phyloP scores from a whole-genome alignment of 176 grass and related monocot genomes.

The Phoenix roebelenii region DNA sequence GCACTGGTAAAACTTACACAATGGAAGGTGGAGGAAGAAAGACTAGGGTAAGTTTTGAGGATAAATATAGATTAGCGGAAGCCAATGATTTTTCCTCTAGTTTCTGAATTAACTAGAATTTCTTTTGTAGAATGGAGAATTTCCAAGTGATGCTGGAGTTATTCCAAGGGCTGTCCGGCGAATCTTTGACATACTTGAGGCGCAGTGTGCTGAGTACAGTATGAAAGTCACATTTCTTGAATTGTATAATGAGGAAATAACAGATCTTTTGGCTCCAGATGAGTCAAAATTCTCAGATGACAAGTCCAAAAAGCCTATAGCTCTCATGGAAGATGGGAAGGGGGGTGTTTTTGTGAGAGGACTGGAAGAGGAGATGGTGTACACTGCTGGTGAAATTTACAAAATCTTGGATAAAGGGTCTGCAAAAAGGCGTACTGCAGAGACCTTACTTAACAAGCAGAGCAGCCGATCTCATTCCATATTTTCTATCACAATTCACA shows the following conservation, averaged over 20 bases:
- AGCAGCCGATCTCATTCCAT: conserved; percentile 98
- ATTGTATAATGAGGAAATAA: conserved; percentile 98
- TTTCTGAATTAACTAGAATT: background rate
- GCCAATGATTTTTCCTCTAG: background rate
- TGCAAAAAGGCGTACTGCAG: conserved; percentile 92
- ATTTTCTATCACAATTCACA: conserved; percentile 99
- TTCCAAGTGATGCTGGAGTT: conserved; percentile 90
- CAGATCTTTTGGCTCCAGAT: conserved; percentile 74
- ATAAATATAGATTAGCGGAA: no score
- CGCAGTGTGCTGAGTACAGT: conserved; percentile 87
- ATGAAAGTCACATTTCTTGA: conserved; percentile 99
- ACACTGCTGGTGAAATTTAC: conserved; percentile 87
- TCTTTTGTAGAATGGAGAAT: conserved; percentile 65
- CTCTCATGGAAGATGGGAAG: conserved; percentile 99
- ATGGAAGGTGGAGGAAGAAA: conserved; percentile 99
- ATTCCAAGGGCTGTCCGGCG: conserved; percentile 87
- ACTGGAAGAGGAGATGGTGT: conserved; percentile 94
- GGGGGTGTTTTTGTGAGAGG: conserved; percentile 96
- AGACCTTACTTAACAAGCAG: conserved; percentile 98
- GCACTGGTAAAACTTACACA: conserved; percentile 95
- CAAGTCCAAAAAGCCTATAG: conserved; percentile 94
- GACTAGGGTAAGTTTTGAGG: conserved; percentile 38
- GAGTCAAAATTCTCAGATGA: conserved; percentile 87
- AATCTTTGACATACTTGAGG: conserved; percentile 86
- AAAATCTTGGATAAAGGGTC: conserved; percentile 99